Evolutionary conservation across 495 filamentous ascomycete species (phyloP).

Genomic region (Letharia columbiana): DNA sequence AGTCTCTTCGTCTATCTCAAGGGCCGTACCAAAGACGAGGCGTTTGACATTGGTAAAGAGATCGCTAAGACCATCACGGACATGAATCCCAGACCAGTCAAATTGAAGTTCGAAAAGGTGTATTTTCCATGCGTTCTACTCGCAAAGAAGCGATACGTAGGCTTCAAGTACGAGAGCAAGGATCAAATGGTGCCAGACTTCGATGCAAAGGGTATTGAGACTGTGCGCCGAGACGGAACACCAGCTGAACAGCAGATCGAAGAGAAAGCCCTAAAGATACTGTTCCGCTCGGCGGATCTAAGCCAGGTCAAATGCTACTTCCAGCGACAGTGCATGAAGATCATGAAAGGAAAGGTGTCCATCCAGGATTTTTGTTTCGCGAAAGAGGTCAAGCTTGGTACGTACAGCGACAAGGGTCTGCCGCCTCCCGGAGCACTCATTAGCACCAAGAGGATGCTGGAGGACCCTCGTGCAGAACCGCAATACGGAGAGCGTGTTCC

Average conservation of each 20-base stretch:
- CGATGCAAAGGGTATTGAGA: conserved; percentile 97
- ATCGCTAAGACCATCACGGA: conserved; percentile 84
- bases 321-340: conserved; percentile 81
- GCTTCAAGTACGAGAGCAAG: conserved; percentile 86
- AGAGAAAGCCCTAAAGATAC: conserved; percentile 80
- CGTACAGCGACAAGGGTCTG: conserved; percentile 70
- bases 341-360: conserved; percentile 80
- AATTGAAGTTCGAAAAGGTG: conserved; percentile 97
- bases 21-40: conserved; percentile 76
- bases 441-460: conserved; percentile 71
- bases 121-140: conserved; percentile 90
- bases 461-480: conserved; percentile 78
- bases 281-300: conserved; percentile 85
- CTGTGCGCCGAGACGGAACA: conserved; percentile 87
- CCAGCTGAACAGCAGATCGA: conserved; percentile 96
- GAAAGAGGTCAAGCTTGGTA: conserved; percentile 81
- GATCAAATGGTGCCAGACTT: conserved; percentile 79
- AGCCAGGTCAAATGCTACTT: conserved; percentile 88
- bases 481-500: conserved; percentile 94
- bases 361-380: conserved; percentile 96
- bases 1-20: conserved; percentile 89
- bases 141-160: conserved; percentile 96
- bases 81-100: conserved; percentile 85
- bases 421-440: conserved; percentile 84
- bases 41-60: conserved; percentile 86